phyloP scores from a whole-genome alignment of 169 alveolate genomes.

The Plasmodium relictum region DNA sequence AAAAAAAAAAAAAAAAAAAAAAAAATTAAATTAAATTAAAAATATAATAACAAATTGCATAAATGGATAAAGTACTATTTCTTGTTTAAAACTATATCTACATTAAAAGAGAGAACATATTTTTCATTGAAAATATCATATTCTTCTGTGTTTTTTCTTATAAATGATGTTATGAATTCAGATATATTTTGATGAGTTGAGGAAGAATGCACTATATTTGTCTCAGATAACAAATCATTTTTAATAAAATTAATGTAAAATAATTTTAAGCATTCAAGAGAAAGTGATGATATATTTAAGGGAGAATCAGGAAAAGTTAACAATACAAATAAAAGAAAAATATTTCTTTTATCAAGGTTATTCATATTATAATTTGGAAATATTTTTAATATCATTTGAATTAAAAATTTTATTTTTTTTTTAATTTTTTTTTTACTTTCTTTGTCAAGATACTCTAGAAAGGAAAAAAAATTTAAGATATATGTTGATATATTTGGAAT shows the following conservation, averaged over 20 bases:
- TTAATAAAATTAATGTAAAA: constrained; percentile 31
- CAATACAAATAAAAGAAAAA: constrained; percentile 7
- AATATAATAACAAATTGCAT: too few relatives aligned
- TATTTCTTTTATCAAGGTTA: constrained; percentile 40
- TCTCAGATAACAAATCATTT: background rate
- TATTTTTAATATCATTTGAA: constrained; percentile 2
- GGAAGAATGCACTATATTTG: constrained; percentile 20
- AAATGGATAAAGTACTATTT: background rate
- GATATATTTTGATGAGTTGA: constrained; percentile 26
- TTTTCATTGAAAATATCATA: constrained; percentile 19
- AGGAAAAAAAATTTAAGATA: constrained; percentile 22
- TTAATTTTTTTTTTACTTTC: background rate
- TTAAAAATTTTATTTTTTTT: background rate
- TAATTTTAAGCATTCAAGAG: background rate
- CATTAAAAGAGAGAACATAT: constrained; percentile 8
- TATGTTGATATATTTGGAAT: constrained; percentile 53
- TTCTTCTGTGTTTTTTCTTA: background rate
- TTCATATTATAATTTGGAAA: background rate
- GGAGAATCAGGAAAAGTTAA: background rate
- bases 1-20: too few relatives aligned
- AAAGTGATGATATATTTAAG: constrained; percentile 13
- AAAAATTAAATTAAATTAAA: too few relatives aligned
- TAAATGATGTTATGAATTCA: background rate
- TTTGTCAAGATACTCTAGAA: constrained; percentile 4
- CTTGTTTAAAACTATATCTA: constrained; percentile 19